Percentiles rank a stretch among this genome's conserved stretches.
phyloP scores from a whole-genome alignment of 1,284 basidiomycete species.

The Heterobasidion parviporum region DNA sequence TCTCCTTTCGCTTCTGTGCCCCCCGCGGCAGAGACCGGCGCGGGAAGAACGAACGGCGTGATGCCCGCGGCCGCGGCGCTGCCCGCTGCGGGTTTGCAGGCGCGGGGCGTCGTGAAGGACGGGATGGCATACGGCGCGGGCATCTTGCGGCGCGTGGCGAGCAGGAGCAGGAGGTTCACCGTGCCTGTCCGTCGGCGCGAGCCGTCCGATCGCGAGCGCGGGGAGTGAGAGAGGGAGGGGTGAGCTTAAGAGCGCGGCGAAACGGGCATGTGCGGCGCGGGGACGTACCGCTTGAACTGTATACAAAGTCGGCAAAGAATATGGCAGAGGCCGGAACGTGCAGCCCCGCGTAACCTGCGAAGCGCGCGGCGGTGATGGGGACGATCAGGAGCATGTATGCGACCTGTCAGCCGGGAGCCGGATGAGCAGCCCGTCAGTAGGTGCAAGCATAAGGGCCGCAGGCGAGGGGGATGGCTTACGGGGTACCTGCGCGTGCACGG shows the following conservation, averaged over 20 bases:
- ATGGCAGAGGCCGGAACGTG: constrained; percentile 22
- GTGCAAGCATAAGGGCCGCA: no score
- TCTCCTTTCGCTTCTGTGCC: no score
- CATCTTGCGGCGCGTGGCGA: constrained; percentile 20
- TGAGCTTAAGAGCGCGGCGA: neutral
- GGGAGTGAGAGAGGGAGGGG: neutral
- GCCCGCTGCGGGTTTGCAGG: constrained; percentile 14
- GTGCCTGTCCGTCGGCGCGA: constrained; percentile 16
- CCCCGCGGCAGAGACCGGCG: neutral
- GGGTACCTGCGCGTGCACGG: constrained; percentile 9
- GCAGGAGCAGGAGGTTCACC: constrained; percentile 23
- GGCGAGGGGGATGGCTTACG: constrained; percentile 4
- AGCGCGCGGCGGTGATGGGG: constrained; percentile 28
- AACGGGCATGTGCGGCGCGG: neutral
- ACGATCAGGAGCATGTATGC: constrained; percentile 27
- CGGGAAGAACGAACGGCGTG: constrained; percentile 22
- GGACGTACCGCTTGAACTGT: constrained; percentile 26
- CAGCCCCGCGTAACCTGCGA: constrained; percentile 22
- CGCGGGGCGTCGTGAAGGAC: constrained; percentile 18
- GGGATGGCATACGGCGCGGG: constrained; percentile 20
- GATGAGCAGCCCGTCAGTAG: neutral
- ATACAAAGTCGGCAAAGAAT: constrained; percentile 26
- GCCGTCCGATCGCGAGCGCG: neutral
- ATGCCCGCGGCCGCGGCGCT: constrained; percentile 20
- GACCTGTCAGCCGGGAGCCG: constrained; percentile 13